Evolutionary conservation across 768 basidiomycete genomes (phyloP).

Genomic region (Pleurotus eryngii): DNA sequence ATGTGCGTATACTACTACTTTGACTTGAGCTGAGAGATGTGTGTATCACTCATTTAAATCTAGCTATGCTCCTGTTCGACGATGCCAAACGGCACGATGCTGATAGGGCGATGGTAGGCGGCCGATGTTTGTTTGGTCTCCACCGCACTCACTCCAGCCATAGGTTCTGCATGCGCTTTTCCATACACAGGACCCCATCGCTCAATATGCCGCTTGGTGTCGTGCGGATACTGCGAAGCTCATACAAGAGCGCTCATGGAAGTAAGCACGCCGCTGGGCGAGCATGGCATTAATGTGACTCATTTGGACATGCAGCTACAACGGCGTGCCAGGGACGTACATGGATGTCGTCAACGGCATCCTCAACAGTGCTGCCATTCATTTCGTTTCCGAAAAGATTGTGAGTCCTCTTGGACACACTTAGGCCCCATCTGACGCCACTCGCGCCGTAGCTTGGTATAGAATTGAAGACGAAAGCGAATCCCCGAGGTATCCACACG

Average conservation of each 20-base stretch:
- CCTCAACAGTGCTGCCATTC: constrained; percentile 37
- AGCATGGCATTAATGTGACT: not conserved
- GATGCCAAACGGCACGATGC: constrained; percentile 28
- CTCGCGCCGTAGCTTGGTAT: constrained; percentile 34
- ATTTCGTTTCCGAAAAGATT: constrained; percentile 37
- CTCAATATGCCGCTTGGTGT: constrained; percentile 27
- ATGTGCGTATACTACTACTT: constrained; percentile 5
- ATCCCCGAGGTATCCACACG: constrained; percentile 40
- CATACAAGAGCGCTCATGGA: constrained; percentile 24
- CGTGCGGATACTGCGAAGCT: constrained; percentile 22
- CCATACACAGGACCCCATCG: constrained; percentile 27
- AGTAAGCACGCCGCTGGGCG: not conserved
- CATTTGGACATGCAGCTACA: constrained; percentile 15
- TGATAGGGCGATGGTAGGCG: constrained; percentile 22
- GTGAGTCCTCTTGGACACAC: constrained; percentile 18
- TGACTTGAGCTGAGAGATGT: not conserved
- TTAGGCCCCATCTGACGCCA: not conserved
- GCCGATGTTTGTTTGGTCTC: not conserved
- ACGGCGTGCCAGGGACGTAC: constrained; percentile 29
- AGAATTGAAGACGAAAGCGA: constrained; percentile 41
- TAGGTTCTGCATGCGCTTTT: constrained; percentile 32
- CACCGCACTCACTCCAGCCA: not conserved
- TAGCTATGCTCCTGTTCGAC: constrained; percentile 34
- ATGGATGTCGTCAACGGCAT: constrained; percentile 50
- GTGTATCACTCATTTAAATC: not conserved